Conservation (phyloP, 768 basidiomycete species). For the Piloderma croceum region DNA sequence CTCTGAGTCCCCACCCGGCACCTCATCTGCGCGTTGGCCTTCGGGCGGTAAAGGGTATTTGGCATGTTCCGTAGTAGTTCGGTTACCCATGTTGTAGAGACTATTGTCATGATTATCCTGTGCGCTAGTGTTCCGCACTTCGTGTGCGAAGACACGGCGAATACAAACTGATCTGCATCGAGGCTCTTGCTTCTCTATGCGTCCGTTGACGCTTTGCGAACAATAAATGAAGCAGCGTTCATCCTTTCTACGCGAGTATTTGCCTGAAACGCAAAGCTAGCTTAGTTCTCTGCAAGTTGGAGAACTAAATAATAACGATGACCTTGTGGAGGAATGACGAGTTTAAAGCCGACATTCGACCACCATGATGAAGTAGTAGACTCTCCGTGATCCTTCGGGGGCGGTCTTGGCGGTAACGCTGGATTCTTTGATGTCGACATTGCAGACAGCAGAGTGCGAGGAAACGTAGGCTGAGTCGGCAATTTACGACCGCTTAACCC, state of each 20-base stretch:
- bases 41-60: slow-evolving; percentile 62
- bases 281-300: no score
- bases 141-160: slow-evolving; percentile 62
- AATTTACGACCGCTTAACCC: slow-evolving; percentile 5
- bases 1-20: slow-evolving; percentile 16
- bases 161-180: slow-evolving; percentile 56
- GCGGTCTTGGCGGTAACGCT: background rate
- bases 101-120: no score
- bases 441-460: background rate
- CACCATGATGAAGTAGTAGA: slow-evolving; percentile 35
- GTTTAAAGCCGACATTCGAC: slow-evolving; percentile 19
- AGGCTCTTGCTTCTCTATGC: slow-evolving; percentile 45
- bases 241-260: slow-evolving; percentile 53
- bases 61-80: slow-evolving; percentile 46
- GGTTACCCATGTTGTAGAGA: slow-evolving; percentile 32
- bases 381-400: background rate
- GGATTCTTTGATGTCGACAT: slow-evolving; percentile 3
- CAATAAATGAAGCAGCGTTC: slow-evolving; percentile 64
- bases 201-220: slow-evolving; percentile 50
- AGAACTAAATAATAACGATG: no score
- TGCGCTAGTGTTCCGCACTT: slow-evolving; percentile 42
- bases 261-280: slow-evolving; percentile 35
- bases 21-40: slow-evolving; percentile 44
- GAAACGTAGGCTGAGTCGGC: slow-evolving; percentile 2
- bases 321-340: slow-evolving; percentile 1